phyloP scores from a whole-genome alignment of 768 basidiomycete genomes.

The Wakefieldia striispora region DNA sequence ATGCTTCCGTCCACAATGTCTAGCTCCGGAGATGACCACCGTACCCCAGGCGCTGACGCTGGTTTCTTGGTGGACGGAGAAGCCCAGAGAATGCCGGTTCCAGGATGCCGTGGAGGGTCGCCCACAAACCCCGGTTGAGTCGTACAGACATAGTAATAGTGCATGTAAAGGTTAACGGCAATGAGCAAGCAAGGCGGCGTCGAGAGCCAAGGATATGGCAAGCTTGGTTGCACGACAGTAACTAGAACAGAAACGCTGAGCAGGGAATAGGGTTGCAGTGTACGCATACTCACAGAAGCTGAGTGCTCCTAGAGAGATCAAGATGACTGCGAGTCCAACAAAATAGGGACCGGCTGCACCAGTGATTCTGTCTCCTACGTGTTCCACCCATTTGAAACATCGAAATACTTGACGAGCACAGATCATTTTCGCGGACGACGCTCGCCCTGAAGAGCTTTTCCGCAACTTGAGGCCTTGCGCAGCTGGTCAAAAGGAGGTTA shows the following conservation, averaged over 20 bases:
- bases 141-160: slow-evolving; percentile 86
- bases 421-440: slow-evolving; percentile 16
- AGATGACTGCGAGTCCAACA: slow-evolving; percentile 70
- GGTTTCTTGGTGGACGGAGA: slow-evolving; percentile 17
- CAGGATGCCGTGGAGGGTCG: slow-evolving; percentile 46
- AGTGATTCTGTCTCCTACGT: slow-evolving; percentile 73
- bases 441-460: too few relatives aligned
- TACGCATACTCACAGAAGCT: slow-evolving; percentile 70
- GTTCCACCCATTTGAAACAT: slow-evolving; percentile 69
- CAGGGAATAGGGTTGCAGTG: neutral
- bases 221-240: slow-evolving; percentile 68
- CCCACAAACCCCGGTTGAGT: slow-evolving; percentile 76
- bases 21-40: slow-evolving; percentile 45
- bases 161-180: slow-evolving; percentile 68
- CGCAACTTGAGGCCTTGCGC: too few relatives aligned
- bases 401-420: slow-evolving; percentile 40
- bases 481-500: too few relatives aligned
- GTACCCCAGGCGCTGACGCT: slow-evolving; percentile 39
- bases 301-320: slow-evolving; percentile 66
- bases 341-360: slow-evolving; percentile 93
- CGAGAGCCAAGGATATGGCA: slow-evolving; percentile 57
- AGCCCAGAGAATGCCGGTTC: slow-evolving; percentile 58
- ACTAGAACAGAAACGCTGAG: slow-evolving; percentile 45
- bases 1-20: slow-evolving; percentile 53
- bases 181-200: slow-evolving; percentile 74